Evolutionary conservation across 768 basidiomycete genomes (phyloP), one percentile per base, ranked within the genome.

Genomic region (Agrocybe pediades): DNA sequence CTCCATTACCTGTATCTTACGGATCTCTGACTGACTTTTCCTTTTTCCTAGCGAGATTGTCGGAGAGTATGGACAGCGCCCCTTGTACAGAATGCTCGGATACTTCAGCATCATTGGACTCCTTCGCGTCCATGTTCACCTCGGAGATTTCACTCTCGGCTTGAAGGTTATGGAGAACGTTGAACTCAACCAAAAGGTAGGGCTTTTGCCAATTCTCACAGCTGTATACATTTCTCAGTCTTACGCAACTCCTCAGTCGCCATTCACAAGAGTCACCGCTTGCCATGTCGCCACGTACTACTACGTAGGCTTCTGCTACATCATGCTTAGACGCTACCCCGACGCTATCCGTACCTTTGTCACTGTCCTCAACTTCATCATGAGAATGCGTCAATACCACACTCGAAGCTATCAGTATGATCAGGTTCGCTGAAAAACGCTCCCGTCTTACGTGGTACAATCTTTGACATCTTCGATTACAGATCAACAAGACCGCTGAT

Each of bases 401-500:
- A 96, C 95, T 9, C 76, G 95, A 61, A 92, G 91, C 65, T 96
- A 96, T 68, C 95, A 98, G 67, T 97, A 97, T 62, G 95, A 97
- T 64, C 94, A 95, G 79, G 92, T 90, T 56, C 27, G 74, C 54
- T 51, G 16, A 11, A n/a, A n/a, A n/a, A n/a, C n/a, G n/a, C n/a
- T n/a, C n/a, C n/a, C n/a, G n/a, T n/a, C n/a, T n/a, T n/a, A n/a
- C n/a, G n/a, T n/a, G n/a, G n/a, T n/a, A n/a, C n/a, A n/a, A n/a
- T 41, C 47, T 17, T 19, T 29, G 19, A 17, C 29, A 19, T 21
- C 4, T 53, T 21, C 24, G 17, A 7, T n/a, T 26, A n/a, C 30
- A 93, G 91, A 97, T 99, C 72, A 94, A 88, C 75, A 98, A 98
- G 79, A 95, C 91, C 16, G 95, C 93, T 2, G 97, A 99, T 66